A percentile compares a stretch with the other conserved stretches of the same genome.
phyloP scores from a whole-genome alignment of 345 rosid species.

The Boechera retrofracta region DNA sequence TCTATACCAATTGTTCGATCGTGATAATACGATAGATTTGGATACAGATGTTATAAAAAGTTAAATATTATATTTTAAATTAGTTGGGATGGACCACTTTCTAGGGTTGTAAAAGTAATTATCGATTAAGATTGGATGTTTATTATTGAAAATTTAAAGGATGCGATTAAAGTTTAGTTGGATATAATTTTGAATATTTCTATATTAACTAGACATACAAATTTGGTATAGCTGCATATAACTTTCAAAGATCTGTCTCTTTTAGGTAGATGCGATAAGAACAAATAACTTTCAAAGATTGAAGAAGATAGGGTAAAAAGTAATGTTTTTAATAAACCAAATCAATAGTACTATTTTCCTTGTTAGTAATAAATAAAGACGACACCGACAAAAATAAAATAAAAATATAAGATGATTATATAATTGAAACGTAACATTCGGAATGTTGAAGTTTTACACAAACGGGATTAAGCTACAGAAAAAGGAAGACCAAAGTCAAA shows the following conservation, averaged over 20 bases:
- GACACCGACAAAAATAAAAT: conserved; percentile 21
- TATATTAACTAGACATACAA: conserved; percentile 16
- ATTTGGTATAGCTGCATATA: conserved; percentile 23
- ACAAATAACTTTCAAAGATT: conserved; percentile 39
- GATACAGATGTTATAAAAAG: not conserved
- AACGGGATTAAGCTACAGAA: conserved; percentile 25
- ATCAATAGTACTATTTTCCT: not conserved
- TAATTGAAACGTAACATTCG: conserved; percentile 23
- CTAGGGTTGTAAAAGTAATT: not conserved
- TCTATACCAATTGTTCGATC: not conserved
- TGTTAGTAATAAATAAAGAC: not conserved
- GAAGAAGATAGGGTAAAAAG: conserved; percentile 10
- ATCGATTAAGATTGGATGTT: not conserved
- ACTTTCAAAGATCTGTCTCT: conserved; percentile 6
- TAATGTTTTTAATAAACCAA: conserved; percentile 21
- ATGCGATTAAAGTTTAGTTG: conserved; percentile 14
- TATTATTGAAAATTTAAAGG: not conserved
- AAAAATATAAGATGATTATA: not conserved
- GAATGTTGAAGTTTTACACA: conserved; percentile 25
- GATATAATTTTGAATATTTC: conserved; percentile 10
- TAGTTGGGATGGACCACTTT: not conserved
- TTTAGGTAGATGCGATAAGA: conserved; percentile 31
- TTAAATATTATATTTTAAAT: not conserved
- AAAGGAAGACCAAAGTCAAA: conserved; percentile 39
- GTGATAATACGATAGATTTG: not conserved